Percentiles rank a stretch among this genome's conserved stretches.
phyloP scores from a whole-genome alignment of 1,284 basidiomycete genomes.

The Austroboletus novae-zelandiae region DNA sequence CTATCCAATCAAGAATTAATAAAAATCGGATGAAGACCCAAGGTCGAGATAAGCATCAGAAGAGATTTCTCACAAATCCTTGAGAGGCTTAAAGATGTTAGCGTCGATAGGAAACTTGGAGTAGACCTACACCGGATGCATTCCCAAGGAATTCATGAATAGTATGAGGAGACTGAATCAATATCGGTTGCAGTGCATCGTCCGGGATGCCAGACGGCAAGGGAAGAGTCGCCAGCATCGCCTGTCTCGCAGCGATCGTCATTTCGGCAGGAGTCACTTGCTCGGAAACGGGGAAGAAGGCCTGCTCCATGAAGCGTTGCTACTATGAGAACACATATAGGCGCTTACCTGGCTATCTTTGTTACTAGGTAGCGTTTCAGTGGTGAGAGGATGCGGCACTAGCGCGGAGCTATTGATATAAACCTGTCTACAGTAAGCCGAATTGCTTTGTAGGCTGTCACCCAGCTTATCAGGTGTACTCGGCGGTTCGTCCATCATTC shows the following conservation, averaged over 20 bases:
- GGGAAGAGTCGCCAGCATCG: conserved; percentile 55
- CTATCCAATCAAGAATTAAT: conserved; percentile 34
- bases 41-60: neutral
- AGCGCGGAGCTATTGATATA: conserved; percentile 7
- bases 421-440: conserved; percentile 21
- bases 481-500: conserved; percentile 2
- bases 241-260: conserved; percentile 51
- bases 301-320: conserved; percentile 8
- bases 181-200: conserved; percentile 62
- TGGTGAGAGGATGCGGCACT: neutral
- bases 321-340: conserved; percentile 11
- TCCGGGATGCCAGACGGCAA: conserved; percentile 60
- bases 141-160: conserved; percentile 69
- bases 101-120: conserved; percentile 4
- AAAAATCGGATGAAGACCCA: neutral
- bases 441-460: conserved; percentile 29
- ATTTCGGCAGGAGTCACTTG: conserved; percentile 44
- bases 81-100: conserved; percentile 35
- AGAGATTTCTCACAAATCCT: conserved; percentile 45
- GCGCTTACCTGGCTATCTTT: conserved; percentile 16
- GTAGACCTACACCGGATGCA: conserved; percentile 50
- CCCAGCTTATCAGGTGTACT: conserved; percentile 23
- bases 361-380: neutral
- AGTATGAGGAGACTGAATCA: conserved; percentile 58
- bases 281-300: conserved; percentile 13